Evolutionary conservation across 179 eudicot species (phyloP), one percentile per base, ranked within the genome.

Genomic region (Silene coronaria): DNA sequence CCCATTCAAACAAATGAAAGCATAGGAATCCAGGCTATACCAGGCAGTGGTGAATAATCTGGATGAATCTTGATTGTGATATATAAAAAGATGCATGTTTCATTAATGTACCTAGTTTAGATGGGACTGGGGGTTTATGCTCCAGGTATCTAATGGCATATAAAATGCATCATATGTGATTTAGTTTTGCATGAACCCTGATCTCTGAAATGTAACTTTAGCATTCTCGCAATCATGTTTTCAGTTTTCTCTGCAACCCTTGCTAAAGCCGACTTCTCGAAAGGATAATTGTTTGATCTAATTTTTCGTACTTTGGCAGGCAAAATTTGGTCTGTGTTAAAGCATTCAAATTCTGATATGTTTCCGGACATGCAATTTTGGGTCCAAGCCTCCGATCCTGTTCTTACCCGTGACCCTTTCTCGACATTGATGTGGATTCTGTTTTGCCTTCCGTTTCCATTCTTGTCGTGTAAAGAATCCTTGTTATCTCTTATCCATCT

Each of bases 381-480:
- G 97, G 84, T 81, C 80, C 89, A 82, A 68, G 97, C 93, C 74
- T 87, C 91, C 67, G 80, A 79, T 75, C 99, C 99, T 80, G 84
- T 96, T 78, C 89, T 96, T 71, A 79, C 88, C 65, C 84, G 70
- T 79, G 97, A 96, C 87, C 90, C 97, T 77, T 96, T 96, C 85
- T 89, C 97, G 36, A 82, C 97, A 42, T 86, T 96, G 74, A 93
- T 96, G 97, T 96, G 97, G 97, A 77, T 87, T 27, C 84, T 96
- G 24, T 96, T 88, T 82, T 91, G 97, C 78, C 97, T 96, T 75
- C 99, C 99, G 36, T 81, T 81, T 62, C 90, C 88, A 68, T 81
- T 89, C 70, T 59, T 91, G 71, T 86, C 89, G 64, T 90, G 86
- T 67, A 85, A 82, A 79, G 91, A 91, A 71, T 84, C 90, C 48